A percentile compares a stretch with the other conserved stretches of the same genome.
Evolutionary conservation across 1,284 basidiomycete species (phyloP).

Genomic region (Termitomyces sp.): DNA sequence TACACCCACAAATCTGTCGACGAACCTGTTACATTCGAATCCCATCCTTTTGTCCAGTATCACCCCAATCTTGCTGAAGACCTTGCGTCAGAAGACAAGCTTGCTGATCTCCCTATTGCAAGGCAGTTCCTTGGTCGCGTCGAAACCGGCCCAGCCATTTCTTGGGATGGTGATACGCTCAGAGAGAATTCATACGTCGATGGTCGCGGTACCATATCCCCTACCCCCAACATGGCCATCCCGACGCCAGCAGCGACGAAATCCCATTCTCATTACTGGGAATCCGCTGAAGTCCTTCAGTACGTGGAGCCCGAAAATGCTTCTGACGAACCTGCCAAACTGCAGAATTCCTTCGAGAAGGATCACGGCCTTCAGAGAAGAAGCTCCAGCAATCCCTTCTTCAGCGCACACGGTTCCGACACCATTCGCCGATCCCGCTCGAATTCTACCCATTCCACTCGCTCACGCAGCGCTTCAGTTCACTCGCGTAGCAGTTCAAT

Average conservation of each 20-base stretch:
- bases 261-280: constrained; percentile 55
- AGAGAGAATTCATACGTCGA: constrained; percentile 49
- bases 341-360: constrained; percentile 41
- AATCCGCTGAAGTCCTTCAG: constrained; percentile 64
- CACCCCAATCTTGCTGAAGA: constrained; percentile 52
- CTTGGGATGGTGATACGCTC: constrained; percentile 53
- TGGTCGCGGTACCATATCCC: constrained; percentile 40
- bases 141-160: constrained; percentile 36
- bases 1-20: constrained; percentile 36
- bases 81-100: constrained; percentile 32
- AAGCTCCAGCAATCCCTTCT: constrained; percentile 61
- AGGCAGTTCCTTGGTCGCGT: constrained; percentile 39
- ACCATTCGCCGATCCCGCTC: constrained; percentile 18
- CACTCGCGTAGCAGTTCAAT: constrained; percentile 10
- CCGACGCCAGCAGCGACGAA: constrained; percentile 52
- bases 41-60: constrained; percentile 44
- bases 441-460: constrained; percentile 23
- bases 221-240: constrained; percentile 48
- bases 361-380: constrained; percentile 29
- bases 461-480: constrained; percentile 25
- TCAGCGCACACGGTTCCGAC: constrained; percentile 34
- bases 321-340: constrained; percentile 17
- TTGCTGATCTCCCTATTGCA: constrained; percentile 31
- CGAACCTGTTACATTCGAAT: constrained; percentile 32
- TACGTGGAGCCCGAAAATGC: constrained; percentile 35